Evolutionary conservation across 2,329 filamentous ascomycete species (phyloP), one percentile per base, ranked within the genome.

Genomic region (Colletotrichum gigasporum): DNA sequence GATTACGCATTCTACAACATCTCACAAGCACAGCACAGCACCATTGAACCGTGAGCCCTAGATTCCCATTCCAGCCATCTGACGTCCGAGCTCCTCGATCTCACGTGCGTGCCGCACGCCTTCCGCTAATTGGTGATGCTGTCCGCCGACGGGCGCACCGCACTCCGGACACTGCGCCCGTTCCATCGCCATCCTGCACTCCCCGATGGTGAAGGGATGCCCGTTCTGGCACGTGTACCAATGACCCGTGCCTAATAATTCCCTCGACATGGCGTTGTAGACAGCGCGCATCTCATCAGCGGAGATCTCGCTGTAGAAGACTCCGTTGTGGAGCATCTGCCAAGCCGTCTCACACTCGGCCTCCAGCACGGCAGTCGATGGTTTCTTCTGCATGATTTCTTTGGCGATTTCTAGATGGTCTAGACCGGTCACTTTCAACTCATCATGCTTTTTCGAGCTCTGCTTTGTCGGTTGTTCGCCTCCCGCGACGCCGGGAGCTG

Each of bases 111-210:
- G 77, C 11, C 71, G 77, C 2, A 89, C 86, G 2, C 89, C 89
- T 12, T 71, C 76, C 0, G 78, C 82, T n/a, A 82, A 64, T 8
- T 8, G 55, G 71, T 91, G 87, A 37, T 81, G 9, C 45, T 69
- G 71, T 0, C 90, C 89, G 2, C 89, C 89, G 28, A 92, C 82
- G 0, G 73, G 65, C 2, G 80, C 80, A 2, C 80, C 83, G 67
- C 90, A 93, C 66, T 91, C 83, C 0, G 90, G 88, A 68, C 90
- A 93, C 2, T 73, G 73, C 2, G 88, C 83, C 16, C 70, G 57
- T 71, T 92, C 65, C 86, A 90, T 90, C 0, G 89, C 86, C 81
- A 87, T 86, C 2, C 89, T 89, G 69, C 89, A 91, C 64, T 91
- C 86, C 1, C 88, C 88, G 30, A 91, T 81, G 0, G 87, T 86